Conservation (phyloP, 768 basidiomycete genomes). For the Collybia mongolica region DNA sequence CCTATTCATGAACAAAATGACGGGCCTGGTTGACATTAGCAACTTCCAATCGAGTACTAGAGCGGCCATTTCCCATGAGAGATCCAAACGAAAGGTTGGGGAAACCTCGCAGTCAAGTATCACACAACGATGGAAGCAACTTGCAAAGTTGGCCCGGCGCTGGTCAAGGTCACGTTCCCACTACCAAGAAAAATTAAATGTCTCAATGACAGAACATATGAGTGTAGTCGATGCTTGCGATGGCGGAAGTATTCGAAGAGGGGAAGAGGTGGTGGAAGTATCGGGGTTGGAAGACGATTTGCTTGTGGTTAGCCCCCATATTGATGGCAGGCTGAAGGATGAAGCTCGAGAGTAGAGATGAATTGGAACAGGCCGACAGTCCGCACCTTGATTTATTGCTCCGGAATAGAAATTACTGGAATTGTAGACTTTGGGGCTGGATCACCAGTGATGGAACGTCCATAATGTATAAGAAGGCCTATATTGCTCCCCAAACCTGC, state of each 20-base stretch:
- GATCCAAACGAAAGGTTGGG: slow-evolving; percentile 30
- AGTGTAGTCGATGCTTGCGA: slow-evolving; percentile 72
- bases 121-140: slow-evolving; percentile 48
- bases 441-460: slow-evolving; percentile 54
- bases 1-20: slow-evolving; percentile 69
- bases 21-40: slow-evolving; percentile 32
- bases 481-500: slow-evolving; percentile 63
- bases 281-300: slow-evolving; percentile 42
- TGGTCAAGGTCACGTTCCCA: slow-evolving; percentile 50
- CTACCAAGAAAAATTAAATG: slow-evolving; percentile 57
- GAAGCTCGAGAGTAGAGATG: slow-evolving; percentile 30
- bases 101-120: slow-evolving; percentile 25
- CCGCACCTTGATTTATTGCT: slow-evolving; percentile 8
- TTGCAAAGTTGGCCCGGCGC: slow-evolving; percentile 36
- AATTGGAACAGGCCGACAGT: background rate
- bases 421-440: slow-evolving; percentile 38
- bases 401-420: slow-evolving; percentile 17
- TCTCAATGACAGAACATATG: slow-evolving; percentile 75
- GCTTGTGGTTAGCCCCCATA: slow-evolving; percentile 54
- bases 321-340: slow-evolving; percentile 70
- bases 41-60: slow-evolving; percentile 39
- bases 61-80: slow-evolving; percentile 46
- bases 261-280: slow-evolving; percentile 18
- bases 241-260: slow-evolving; percentile 45
- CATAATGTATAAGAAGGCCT: slow-evolving; percentile 59